phyloP scores from a whole-genome alignment of 2,329 filamentous ascomycete genomes.

The Amauroascus niger region DNA sequence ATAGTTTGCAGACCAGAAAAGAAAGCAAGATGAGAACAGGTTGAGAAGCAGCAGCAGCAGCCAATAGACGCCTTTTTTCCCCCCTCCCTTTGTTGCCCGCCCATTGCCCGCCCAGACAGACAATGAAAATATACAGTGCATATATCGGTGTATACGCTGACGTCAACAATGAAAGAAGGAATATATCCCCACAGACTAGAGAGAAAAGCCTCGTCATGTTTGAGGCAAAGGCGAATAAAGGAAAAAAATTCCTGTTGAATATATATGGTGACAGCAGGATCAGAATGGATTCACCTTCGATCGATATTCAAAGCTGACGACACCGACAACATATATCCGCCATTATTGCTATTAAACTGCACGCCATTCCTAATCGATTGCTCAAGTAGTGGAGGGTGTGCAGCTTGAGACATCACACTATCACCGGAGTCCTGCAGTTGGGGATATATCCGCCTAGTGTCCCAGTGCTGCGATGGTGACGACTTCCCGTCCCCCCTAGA shows the following conservation, averaged over 20 bases:
- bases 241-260: background rate
- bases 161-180: background rate
- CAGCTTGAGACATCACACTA: background rate
- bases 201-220: background rate
- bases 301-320: background rate
- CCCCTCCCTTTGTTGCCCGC: background rate
- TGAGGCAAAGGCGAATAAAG: background rate
- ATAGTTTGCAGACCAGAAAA: background rate
- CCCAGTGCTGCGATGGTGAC: background rate
- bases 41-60: background rate
- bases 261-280: background rate
- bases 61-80: background rate
- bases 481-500: background rate
- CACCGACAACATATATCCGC: constrained; percentile 1
- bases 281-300: background rate
- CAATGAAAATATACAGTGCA: background rate
- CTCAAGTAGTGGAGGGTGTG: background rate
- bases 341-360: background rate
- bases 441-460: background rate
- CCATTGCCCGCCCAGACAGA: background rate
- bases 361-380: background rate
- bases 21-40: background rate
- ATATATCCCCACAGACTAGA: background rate
- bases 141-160: background rate
- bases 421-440: background rate